Base-by-base conservation (phyloP, 2,329 filamentous ascomycete species). In the Fusarium fujikuroi region DNA sequence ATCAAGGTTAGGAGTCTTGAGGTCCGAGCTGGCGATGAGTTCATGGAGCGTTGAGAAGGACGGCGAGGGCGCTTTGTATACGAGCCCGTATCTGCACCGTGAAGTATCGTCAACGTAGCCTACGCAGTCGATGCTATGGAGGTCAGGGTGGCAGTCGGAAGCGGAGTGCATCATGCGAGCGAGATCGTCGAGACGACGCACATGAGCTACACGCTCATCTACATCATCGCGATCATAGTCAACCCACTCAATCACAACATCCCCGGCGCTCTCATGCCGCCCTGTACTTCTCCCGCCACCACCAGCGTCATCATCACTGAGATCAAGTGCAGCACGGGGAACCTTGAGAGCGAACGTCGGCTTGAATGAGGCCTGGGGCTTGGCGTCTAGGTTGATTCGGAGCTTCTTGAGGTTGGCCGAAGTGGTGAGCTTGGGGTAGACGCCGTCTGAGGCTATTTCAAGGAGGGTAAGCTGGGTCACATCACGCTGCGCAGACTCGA, bases 91-190 rank as follows among this genome's bases (percentile, higher is more conserved):
- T 59, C 84, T 83, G 36, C 67, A 78, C 58, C 77, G 75, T 47
- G 75, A 73, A 2, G 76, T 60, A 65, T 86, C 85, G 71, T 86
- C 84, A 9, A 83, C 82, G 76, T 86, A 87, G 52, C 85, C 85
- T 4, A 85, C 75, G 72, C 85, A 86, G 78, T 86, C 83, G 46
- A 86, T 79, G 67, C 83, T 84, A 75, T 85, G 84, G 12, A 86
- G 81, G 66, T 86, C 85, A 30, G 85, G 85, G 65, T 86, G 84
- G 47, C 81, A 79, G 46, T 80, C 77, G 2, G 83, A 85, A 12
- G 83, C 83, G 25, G 83, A 84, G 75, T 85, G 84, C 78, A 85
- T 84, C 83, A 86, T 85, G 43, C 82, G 79, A 25, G 85, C 84
- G 21, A 86, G 81, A 70, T 86, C 85, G 70, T 86, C 84, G 40